Evolutionary conservation across 176 grass and related monocot genomes (phyloP).

Genomic region (Ananas comosus): DNA sequence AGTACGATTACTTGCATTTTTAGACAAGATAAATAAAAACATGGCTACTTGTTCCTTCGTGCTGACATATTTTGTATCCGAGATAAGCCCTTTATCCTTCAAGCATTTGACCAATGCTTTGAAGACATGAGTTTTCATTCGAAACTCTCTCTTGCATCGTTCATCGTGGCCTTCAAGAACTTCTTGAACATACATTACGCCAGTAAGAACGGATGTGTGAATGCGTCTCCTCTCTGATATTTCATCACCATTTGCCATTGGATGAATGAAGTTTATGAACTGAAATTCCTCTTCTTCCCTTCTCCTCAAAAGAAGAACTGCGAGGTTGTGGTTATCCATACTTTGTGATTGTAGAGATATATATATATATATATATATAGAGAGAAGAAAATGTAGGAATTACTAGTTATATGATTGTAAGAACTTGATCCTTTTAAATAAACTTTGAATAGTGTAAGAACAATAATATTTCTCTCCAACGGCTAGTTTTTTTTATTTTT

Average conservation of each 20-base stretch:
- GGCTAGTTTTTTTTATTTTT: neutral
- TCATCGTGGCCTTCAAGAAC: neutral
- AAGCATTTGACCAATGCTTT: neutral
- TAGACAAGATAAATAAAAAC: neutral
- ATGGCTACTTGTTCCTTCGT: neutral
- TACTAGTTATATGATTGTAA: too few species aligned
- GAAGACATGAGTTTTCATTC: neutral
- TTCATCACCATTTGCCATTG: neutral
- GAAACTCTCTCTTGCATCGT: neutral
- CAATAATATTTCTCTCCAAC: too few species aligned
- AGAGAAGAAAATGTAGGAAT: too few species aligned
- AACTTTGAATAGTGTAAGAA: too few species aligned
- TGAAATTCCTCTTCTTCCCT: neutral
- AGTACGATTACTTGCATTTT: neutral
- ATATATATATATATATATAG: too few species aligned
- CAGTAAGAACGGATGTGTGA: neutral
- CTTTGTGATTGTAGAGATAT: too few species aligned
- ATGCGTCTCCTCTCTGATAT: neutral
- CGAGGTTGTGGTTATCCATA: too few species aligned
- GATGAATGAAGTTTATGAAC: neutral
- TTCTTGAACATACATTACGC: neutral
- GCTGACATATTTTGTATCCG: neutral
- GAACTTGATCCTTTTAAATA: too few species aligned
- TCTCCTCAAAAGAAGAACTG: too few species aligned
- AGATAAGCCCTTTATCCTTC: neutral